Percentiles rank a stretch among this genome's conserved stretches.
These are phyloP conservation scores for Carex pumila DNA, from an alignment of 176 grass and related monocot species.

Conservation along the genomic window DNA sequence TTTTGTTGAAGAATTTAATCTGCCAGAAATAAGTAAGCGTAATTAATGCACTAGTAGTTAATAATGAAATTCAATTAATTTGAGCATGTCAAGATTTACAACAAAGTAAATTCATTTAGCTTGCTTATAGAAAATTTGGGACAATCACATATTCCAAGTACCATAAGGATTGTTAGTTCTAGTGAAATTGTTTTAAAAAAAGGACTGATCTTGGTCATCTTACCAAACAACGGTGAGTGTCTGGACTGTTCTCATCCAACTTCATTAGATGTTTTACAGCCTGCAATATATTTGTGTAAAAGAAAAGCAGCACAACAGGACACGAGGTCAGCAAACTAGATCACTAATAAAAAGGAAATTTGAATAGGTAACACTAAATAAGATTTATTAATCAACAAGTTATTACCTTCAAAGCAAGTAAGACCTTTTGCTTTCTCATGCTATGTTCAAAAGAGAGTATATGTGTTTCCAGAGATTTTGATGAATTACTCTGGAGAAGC, in stretches of 20 bases:
- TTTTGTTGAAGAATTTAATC: slow-evolving; percentile 89
- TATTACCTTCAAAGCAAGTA: slow-evolving; percentile 94
- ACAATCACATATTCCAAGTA: background rate
- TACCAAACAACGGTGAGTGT: slow-evolving; percentile 85
- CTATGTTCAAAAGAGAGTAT: slow-evolving; percentile 91
- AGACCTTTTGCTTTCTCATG: slow-evolving; percentile 93
- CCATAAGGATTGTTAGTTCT: background rate
- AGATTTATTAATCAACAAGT: background rate
- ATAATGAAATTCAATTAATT: background rate
- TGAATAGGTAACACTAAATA: background rate
- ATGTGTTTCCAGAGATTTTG: slow-evolving; percentile 75
- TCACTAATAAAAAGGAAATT: background rate
- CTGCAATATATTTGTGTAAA: slow-evolving; percentile 38
- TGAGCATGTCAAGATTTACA: background rate
- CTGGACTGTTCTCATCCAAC: slow-evolving; percentile 77
- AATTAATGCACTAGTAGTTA: slow-evolving; percentile 7
- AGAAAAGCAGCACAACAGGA: background rate
- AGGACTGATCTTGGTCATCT: slow-evolving; percentile 23
- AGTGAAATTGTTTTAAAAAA: background rate
- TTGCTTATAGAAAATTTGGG: slow-evolving; percentile 5
- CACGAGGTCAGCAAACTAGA: background rate
- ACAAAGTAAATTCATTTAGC: background rate
- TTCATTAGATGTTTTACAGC: slow-evolving; percentile 87
- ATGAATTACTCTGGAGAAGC: slow-evolving; percentile 88
- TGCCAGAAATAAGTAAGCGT: slow-evolving; percentile 26